Base-by-base conservation (phyloP, 2,329 filamentous ascomycete genomes). In the Aspergillus hiratsukae region DNA sequence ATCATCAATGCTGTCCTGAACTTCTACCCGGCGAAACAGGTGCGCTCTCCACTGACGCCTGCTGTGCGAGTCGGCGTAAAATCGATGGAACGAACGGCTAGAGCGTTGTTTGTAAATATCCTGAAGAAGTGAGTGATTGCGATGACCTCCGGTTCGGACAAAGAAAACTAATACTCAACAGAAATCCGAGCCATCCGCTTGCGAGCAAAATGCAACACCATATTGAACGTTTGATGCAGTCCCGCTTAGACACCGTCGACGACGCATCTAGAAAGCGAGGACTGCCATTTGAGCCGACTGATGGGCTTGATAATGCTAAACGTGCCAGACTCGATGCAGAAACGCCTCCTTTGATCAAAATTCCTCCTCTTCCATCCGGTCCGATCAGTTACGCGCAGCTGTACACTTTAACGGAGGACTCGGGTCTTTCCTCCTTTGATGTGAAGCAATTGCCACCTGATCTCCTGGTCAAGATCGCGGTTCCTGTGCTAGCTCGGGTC, bases 11-110 rank as follows among this genome's bases (percentile, higher is more conserved):
- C 90, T 17, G 81, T 97, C 29, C 80, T 99, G 63, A 91, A 86
- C 72, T 99, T 97, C 81, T 96, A 96, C 69, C 94, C 94, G 0
- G 78, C 97, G 48, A 91, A 89, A 73, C 83, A 90, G 61, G 90
- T 89, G 55, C 88, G 85, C 66, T 84, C 85, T 1, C 87, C 88
- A 3, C 83, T 95, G 78, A 93, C 89, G 0, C 83, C 90, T 2
- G 90, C 87, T 69, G 83, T 84, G 51, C 91, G 88, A 65, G 88
- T 99, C 58, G 85, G 93, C 65, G 83, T 96, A 59, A 91, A 87
- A 74, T 97, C 93, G 4, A 94, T 99, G 86, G 93, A 97, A 73
- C 91, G 96, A 70, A 99, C 94, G 25, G 89, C 89, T 3, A 85
- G 91, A 66, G 86, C 91, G 63, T 78, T 99, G 49, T 80, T 97